Base-by-base conservation (phyloP, 2,329 filamentous ascomycete species). In the Acrocalymma vagum region DNA sequence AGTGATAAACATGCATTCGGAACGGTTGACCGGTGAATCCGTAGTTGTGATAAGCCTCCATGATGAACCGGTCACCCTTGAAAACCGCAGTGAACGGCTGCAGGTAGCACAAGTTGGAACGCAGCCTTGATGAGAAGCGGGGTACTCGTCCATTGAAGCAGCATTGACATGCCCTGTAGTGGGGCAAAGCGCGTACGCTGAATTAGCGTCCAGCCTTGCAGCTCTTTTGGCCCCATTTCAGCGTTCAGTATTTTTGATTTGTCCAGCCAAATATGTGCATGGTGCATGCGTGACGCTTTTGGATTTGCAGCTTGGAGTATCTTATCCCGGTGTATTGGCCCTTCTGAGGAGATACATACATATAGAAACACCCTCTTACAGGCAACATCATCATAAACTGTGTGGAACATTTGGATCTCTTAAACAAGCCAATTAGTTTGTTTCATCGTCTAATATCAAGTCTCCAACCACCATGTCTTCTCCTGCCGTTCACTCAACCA, bases 131-230 rank as follows among this genome's bases (percentile, higher is more conserved):
- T 15, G 9, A 18, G 21, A 31, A n/a, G 29, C 29, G 17, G 29
- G 29, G 17, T 16, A 11, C n/a, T 14, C 29, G 17, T 18, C 17
- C 29, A 31, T 18, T 17, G 29, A 18, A 18, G n/a, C 29, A 16
- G 29, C n/a, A 14, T n/a, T 8, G 17, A 10, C n/a, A n/a, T n/a
- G n/a, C n/a, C n/a, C n/a, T n/a, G n/a, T n/a, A n/a, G n/a, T 31
- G 29, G 16, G 13, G 29, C 29, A 16, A 31, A 31, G 29, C n/a
- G 29, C 29, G 29, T 31, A 18, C 29, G 29, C 29, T 31, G 29
- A 31, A 16, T 31, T 31, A 18, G 29, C 16, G 29, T 31, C 14
- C 15, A 17, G 29, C 29, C n/a, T n/a, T 31, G 29, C 15, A 31
- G 29, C 29, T 31, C 7, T 31, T 16, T 18, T n/a, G 17, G n/a